A percentile compares a stretch with the other conserved stretches of the same genome.
These are phyloP conservation scores for Lachnum nothofagi DNA, from an alignment of 2,329 filamentous ascomycete genomes.

Conservation along the genomic window DNA sequence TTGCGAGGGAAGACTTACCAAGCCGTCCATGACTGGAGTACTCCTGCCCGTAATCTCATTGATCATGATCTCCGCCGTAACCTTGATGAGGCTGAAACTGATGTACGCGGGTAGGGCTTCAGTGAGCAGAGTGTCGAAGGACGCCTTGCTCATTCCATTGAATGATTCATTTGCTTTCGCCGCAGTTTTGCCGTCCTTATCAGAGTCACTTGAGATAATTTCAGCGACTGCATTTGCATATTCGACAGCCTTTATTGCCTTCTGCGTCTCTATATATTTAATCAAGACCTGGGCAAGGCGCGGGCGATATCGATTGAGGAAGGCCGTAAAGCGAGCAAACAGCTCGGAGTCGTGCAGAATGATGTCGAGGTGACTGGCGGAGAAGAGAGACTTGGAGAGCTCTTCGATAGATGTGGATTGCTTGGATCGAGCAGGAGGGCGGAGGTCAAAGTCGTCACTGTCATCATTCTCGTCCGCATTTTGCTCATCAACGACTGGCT, in stretches of 20 bases:
- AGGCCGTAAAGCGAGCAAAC: slow-evolving; percentile 10
- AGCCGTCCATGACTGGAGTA: background rate
- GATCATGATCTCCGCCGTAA: slow-evolving; percentile 1
- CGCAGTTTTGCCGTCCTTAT: background rate
- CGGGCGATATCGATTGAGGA: slow-evolving; percentile 13
- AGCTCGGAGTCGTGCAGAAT: slow-evolving; percentile 5
- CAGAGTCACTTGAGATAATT: slow-evolving; percentile 40
- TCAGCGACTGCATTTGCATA: slow-evolving; percentile 31
- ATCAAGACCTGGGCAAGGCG: slow-evolving; percentile 7
- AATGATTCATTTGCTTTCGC: slow-evolving; percentile 32
- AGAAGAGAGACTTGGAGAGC: slow-evolving; percentile 7
- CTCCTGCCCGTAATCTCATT: slow-evolving; percentile 11
- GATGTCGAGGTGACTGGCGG: slow-evolving; percentile 7
- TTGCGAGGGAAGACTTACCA: background rate
- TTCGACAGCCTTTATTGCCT: slow-evolving; percentile 15
- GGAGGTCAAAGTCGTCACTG: slow-evolving; percentile 8
- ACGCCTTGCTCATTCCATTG: slow-evolving; percentile 54
- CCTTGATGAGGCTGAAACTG: slow-evolving; percentile 43
- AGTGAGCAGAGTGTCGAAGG: slow-evolving; percentile 56
- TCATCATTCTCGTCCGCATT: background rate
- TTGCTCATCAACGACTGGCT: background rate
- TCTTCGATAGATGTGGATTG: slow-evolving; percentile 3
- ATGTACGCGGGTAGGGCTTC: slow-evolving; percentile 68
- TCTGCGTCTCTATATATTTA: slow-evolving; percentile 14
- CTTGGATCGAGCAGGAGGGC: slow-evolving; percentile 1